Base-by-base conservation (phyloP, 1,284 basidiomycete genomes). In the Caloboletus inedulis region DNA sequence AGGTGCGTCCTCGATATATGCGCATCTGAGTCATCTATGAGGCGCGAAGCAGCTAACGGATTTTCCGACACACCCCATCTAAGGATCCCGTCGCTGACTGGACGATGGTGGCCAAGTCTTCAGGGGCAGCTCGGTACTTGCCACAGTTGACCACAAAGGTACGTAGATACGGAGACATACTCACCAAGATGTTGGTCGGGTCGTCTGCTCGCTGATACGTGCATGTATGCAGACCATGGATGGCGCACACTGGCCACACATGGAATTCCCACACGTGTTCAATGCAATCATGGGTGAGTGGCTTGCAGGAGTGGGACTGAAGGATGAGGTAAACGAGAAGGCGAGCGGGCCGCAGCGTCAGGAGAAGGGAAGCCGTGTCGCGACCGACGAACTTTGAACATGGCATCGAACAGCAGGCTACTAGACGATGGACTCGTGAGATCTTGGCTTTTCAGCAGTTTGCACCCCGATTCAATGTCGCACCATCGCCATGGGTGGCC, bases 81-180 rank as follows among this genome's bases (percentile, higher is more conserved):
- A 55, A 81, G 80, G 85, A 88, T 60, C 79, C 82, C 14, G 86
- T 88, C 4, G 84, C 81, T 1, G 73, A 87, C 64, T 87, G 86
- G 84, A 62, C 59, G 1, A 36, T 63, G 7, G 72, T 74, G 2
- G 66, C 76, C 8, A 63, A 71, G 37, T 49, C 77, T 27, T 63
- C 82, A 4, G 69, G 74, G 6, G 78, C 78, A 18, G 69, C 62
- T 1, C 59, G 70, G 2, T 81, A 76, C 60, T 52, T 86, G 29
- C 78, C 82, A 2, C 70, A 77, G 27, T 58, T 82, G n/a, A 79
- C 74, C 6, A 76, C 73, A 3, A 68, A 77, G 69, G 84, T 85
- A 51, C 9, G 69, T 62, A 3, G 19, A 18, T n/a, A 10, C 8
- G 25, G 16, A 23, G 19, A 16, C 8, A 3, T 18, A 6, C 14